Evolutionary conservation across 1,284 basidiomycete species (phyloP).

Genomic region (Fomitopsis palustris): DNA sequence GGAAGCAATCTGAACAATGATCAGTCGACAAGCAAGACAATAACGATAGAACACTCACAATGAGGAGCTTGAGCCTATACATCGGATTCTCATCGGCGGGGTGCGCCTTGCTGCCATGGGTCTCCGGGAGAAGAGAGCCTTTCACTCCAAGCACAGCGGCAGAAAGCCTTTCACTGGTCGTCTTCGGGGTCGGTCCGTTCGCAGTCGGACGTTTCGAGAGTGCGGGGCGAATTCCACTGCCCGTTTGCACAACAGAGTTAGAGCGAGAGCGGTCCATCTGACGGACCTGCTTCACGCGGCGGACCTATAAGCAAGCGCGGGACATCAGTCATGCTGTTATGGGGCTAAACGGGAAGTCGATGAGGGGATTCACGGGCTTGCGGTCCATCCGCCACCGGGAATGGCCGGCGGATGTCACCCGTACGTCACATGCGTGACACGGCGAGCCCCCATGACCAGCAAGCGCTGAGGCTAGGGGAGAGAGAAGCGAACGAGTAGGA

Average conservation of each 20-base stretch:
- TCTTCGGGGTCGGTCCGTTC: constrained; percentile 16
- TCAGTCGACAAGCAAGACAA: constrained; percentile 5
- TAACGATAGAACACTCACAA: constrained; percentile 45
- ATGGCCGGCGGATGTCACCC: not conserved
- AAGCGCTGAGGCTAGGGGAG: not conserved
- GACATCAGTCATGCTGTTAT: constrained; percentile 5
- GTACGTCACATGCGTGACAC: not conserved
- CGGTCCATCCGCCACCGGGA: not conserved
- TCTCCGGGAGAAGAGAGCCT: constrained; percentile 47
- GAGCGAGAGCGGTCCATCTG: constrained; percentile 27
- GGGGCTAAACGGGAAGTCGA: not conserved
- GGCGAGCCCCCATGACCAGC: not conserved
- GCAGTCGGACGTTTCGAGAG: constrained; percentile 17
- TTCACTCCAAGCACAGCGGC: constrained; percentile 61
- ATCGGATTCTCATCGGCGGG: constrained; percentile 73
- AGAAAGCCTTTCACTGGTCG: constrained; percentile 43
- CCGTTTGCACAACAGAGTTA: constrained; percentile 21
- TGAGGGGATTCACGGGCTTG: not conserved
- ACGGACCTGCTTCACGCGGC: constrained; percentile 34
- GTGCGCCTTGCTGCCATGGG: constrained; percentile 32
- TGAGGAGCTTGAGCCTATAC: constrained; percentile 84
- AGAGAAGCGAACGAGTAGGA: constrained; percentile 2
- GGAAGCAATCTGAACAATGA: constrained; percentile 58
- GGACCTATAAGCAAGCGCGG: constrained; percentile 26
- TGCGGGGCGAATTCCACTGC: constrained; percentile 21